Conservation (phyloP, 1,284 basidiomycete genomes). For the Pterulicium gracile region DNA sequence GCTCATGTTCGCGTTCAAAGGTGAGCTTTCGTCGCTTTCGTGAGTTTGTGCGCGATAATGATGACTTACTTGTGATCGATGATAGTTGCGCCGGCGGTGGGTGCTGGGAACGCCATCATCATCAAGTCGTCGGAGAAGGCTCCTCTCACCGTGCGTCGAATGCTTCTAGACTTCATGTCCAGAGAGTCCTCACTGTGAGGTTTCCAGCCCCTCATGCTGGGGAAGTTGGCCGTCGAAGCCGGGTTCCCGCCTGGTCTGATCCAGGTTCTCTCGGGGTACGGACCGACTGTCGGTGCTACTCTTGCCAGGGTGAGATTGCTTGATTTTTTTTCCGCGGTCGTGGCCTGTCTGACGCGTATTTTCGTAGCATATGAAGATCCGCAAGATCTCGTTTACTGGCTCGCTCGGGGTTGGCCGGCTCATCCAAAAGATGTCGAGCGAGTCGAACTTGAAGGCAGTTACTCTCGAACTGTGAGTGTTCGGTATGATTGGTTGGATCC, state of each 20-base stretch:
- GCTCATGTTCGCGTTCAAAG: not conserved
- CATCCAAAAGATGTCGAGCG: constrained; percentile 3
- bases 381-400: constrained; percentile 6
- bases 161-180: not conserved
- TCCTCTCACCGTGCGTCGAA: constrained; percentile 2
- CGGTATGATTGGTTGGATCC: too few relatives aligned
- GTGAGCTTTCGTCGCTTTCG: too few relatives aligned
- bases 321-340: too few relatives aligned
- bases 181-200: not conserved
- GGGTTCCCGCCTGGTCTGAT: constrained; percentile 6
- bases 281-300: not conserved
- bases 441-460: constrained; percentile 5
- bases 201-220: constrained; percentile 5
- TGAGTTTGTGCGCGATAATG: too few relatives aligned
- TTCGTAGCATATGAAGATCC: constrained; percentile 5
- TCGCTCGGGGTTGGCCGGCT: not conserved
- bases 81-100: constrained; percentile 3
- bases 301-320: not conserved
- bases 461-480: not conserved
- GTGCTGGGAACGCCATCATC: constrained; percentile 4
- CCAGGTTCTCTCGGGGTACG: constrained; percentile 2
- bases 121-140: constrained; percentile 7
- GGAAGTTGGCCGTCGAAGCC: constrained; percentile 4
- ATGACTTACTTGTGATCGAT: too few relatives aligned
- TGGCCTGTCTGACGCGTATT: too few relatives aligned